These are phyloP conservation scores for Albizia julibrissin DNA, from an alignment of 306 rosid species.

Conservation along the genomic window DNA sequence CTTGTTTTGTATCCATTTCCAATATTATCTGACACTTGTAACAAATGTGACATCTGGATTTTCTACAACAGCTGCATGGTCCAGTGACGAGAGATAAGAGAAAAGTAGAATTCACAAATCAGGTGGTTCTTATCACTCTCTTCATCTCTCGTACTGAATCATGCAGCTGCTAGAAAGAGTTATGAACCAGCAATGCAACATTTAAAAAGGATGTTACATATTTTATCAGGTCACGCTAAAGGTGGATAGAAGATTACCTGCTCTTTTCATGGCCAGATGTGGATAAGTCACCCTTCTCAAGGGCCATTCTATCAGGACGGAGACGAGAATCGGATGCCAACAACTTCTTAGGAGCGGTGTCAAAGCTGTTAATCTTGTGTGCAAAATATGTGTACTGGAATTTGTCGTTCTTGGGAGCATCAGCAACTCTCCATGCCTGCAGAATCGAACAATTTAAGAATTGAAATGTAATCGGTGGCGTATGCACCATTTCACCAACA, in stretches of 20 bases:
- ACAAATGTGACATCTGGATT: not conserved
- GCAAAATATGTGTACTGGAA: conserved; percentile 95
- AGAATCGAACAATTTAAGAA: conserved; percentile 14
- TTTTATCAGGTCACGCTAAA: not conserved
- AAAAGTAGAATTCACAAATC: not conserved
- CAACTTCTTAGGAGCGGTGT: conserved; percentile 88
- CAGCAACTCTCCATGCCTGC: conserved; percentile 91
- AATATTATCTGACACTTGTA: not conserved
- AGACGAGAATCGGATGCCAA: conserved; percentile 90
- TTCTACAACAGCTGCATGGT: not conserved
- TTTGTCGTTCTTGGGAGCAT: conserved; percentile 69
- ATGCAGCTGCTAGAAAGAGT: not conserved
- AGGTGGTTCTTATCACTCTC: not conserved
- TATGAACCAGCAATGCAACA: not conserved
- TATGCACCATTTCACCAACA: not conserved
- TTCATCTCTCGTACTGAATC: not conserved
- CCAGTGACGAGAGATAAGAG: not conserved
- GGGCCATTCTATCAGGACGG: conserved; percentile 90
- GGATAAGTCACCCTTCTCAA: conserved; percentile 85
- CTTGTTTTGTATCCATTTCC: no score
- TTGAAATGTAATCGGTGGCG: not conserved
- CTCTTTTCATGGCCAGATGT: conserved; percentile 79
- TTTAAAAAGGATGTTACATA: not conserved
- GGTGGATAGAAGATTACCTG: conserved; percentile 46
- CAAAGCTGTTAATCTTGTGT: conserved; percentile 90